A percentile compares a stretch with the other conserved stretches of the same genome.
phyloP scores from a whole-genome alignment of 192 early-diverging fungal species.

The Gonapodya sp. region DNA sequence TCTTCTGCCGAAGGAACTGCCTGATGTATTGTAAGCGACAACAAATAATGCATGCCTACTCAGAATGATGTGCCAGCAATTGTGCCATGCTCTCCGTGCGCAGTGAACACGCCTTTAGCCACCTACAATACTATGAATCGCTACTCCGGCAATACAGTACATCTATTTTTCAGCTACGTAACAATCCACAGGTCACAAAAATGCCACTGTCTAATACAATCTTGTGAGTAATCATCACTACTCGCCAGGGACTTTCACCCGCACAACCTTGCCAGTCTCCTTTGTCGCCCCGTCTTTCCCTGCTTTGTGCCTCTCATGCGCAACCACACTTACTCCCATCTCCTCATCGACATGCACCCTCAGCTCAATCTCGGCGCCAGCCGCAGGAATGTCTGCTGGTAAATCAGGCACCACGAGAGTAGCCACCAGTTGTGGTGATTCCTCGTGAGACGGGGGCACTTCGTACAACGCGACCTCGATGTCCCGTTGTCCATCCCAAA shows the following conservation, averaged over 20 bases:
- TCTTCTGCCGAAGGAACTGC: too few relatives aligned
- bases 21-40: too few relatives aligned
- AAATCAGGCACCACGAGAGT: not conserved
- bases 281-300: not conserved
- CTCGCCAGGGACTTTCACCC: not conserved
- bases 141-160: too few relatives aligned
- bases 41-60: too few relatives aligned
- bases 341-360: not conserved
- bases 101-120: too few relatives aligned
- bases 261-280: not conserved
- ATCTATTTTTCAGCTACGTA: too few relatives aligned
- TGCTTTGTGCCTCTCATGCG: not conserved
- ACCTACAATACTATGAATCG: too few relatives aligned
- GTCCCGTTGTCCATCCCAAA: not conserved
- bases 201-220: too few relatives aligned
- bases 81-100: too few relatives aligned
- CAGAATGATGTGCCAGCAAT: too few relatives aligned
- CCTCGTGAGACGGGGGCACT: not conserved
- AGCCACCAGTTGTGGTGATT: not conserved
- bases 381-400: not conserved
- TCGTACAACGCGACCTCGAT: not conserved
- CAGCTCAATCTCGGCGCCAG: not conserved
- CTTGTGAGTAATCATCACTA: not conserved
- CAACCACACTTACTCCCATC: not conserved
- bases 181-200: too few relatives aligned